Evolutionary conservation across 2,329 filamentous ascomycete genomes (phyloP).

Genomic region (Colletotrichum limetticola): DNA sequence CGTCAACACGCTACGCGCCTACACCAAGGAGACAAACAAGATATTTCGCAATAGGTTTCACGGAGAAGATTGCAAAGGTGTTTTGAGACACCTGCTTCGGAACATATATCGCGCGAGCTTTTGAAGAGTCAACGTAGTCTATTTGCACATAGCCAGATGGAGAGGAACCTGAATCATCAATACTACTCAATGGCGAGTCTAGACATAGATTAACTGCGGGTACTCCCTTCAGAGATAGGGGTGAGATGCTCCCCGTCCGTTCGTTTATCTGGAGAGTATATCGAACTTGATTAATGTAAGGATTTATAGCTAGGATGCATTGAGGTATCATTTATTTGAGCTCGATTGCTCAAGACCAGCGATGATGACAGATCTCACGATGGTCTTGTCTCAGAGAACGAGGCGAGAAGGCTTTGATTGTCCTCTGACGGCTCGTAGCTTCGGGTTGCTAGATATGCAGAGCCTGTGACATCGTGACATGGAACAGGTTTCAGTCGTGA

Average conservation of each 20-base stretch:
- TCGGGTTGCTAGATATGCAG: neutral
- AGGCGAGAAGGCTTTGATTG: no score
- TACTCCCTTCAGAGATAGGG: no score
- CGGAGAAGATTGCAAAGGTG: neutral
- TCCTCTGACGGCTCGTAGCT: no score
- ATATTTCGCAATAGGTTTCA: neutral
- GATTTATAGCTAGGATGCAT: no score
- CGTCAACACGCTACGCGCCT: neutral
- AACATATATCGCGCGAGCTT: neutral
- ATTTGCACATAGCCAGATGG: neutral
- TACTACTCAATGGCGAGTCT: constrained; percentile 62
- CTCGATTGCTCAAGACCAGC: no score
- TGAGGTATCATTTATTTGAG: no score
- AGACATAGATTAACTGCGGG: no score
- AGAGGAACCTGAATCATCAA: constrained; percentile 37
- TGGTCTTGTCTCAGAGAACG: no score
- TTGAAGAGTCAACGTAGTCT: neutral
- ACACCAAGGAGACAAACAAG: neutral
- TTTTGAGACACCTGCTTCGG: neutral
- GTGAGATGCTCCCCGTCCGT: no score
- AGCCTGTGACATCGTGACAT: neutral
- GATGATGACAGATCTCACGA: no score
- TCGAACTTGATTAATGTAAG: no score
- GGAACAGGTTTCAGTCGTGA: neutral
- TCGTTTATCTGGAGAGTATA: no score